Evolutionary conservation across 2,329 filamentous ascomycete species (phyloP).

Genomic region (Lasiodiplodia hormozganensis): DNA sequence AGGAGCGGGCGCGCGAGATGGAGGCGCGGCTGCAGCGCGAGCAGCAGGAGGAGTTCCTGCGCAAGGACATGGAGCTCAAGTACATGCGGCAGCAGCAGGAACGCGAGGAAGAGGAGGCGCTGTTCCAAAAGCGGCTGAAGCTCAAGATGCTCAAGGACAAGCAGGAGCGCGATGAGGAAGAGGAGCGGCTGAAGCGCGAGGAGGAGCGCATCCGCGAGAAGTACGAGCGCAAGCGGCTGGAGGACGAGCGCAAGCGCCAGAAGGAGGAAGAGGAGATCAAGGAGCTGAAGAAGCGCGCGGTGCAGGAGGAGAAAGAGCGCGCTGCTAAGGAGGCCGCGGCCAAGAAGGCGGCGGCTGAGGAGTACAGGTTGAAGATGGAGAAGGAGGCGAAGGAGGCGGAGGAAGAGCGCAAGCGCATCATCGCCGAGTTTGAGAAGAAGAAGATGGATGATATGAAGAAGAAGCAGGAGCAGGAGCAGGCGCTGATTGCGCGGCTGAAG

Average conservation of each 20-base stretch:
- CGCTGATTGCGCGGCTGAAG: conserved; percentile 47
- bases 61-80: conserved; percentile 30
- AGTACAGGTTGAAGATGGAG: conserved; percentile 46
- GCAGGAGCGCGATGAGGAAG: conserved; percentile 39
- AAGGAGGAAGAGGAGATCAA: conserved; percentile 39
- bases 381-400: conserved; percentile 38
- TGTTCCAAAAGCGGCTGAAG: conserved; percentile 43
- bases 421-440: conserved; percentile 37
- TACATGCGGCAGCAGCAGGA: conserved; percentile 28
- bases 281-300: conserved; percentile 40
- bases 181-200: conserved; percentile 32
- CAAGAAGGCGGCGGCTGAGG: conserved; percentile 45
- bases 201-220: conserved; percentile 43
- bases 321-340: conserved; percentile 41
- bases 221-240: conserved; percentile 41
- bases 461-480: conserved; percentile 45
- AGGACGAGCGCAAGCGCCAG: conserved; percentile 32
- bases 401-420: conserved; percentile 35
- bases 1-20: conserved; percentile 20
- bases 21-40: conserved; percentile 37
- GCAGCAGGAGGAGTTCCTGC: conserved; percentile 38
- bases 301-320: conserved; percentile 39
- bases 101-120: conserved; percentile 44
- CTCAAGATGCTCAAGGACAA: conserved; percentile 43
- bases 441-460: conserved; percentile 44